Percentiles rank a stretch among this genome's conserved stretches.
Conservation (phyloP, 2,329 filamentous ascomycete species). For the Epichloe sp. region DNA sequence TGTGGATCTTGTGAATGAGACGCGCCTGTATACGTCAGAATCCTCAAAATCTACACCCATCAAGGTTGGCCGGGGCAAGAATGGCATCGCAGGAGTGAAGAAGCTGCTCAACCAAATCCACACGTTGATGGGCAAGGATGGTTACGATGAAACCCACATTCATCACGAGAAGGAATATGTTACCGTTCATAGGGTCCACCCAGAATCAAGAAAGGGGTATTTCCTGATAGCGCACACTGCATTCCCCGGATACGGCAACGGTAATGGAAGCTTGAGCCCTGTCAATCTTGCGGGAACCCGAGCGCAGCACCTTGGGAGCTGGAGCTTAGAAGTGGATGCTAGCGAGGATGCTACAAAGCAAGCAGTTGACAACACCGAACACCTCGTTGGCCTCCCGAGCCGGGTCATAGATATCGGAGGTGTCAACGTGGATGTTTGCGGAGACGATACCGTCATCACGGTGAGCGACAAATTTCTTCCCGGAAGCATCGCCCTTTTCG, state of each 20-base stretch:
- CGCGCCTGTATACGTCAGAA: slow-evolving; percentile 64
- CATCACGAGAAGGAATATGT: slow-evolving; percentile 95
- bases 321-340: slow-evolving; percentile 83
- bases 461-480: slow-evolving; percentile 78
- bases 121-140: slow-evolving; percentile 86
- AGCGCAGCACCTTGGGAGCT: slow-evolving; percentile 75
- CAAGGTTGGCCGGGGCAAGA: slow-evolving; percentile 55
- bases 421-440: slow-evolving; percentile 58
- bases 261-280: slow-evolving; percentile 66
- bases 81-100: slow-evolving; percentile 82
- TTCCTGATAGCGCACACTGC: slow-evolving; percentile 95
- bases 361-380: slow-evolving; percentile 54
- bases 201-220: slow-evolving; percentile 81
- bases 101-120: slow-evolving; percentile 92
- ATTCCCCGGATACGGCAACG: slow-evolving; percentile 79
- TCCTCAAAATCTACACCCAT: slow-evolving; percentile 50
- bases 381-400: slow-evolving; percentile 73
- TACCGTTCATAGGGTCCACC: slow-evolving; percentile 90
- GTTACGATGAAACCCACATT: slow-evolving; percentile 89
- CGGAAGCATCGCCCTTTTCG: slow-evolving; percentile 86
- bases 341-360: slow-evolving; percentile 53
- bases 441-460: slow-evolving; percentile 63
- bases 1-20: slow-evolving; percentile 88
- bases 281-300: slow-evolving; percentile 74
- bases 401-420: slow-evolving; percentile 62